Base-by-base conservation (phyloP, 108 stramenopile species). In the Asterionellopsis glacialis region DNA sequence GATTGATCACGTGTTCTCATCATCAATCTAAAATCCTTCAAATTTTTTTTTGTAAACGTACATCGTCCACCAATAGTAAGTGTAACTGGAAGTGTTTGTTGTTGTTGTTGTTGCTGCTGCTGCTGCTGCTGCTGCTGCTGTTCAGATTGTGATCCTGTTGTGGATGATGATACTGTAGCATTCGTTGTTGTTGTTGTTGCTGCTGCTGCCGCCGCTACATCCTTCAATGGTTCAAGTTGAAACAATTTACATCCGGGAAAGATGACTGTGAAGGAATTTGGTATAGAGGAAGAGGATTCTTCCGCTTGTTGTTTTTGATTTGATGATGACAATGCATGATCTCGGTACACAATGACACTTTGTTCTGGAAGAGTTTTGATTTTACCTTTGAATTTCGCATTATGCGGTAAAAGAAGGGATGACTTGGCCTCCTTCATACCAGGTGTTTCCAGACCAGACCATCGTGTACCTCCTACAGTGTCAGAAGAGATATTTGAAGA, bases 1-100 rank as follows among this genome's bases (percentile, higher is more conserved):
- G 76, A 75, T 60, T 80, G 79, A 21, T 74, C 70, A 51, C 68
- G 74, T 33, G 83, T 78, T 54, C 83, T 69, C 76, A 84, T 77
- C 83, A 84, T 84, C 28, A 84, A 76, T 58, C 63, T 53, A 74
- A 80, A 84, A 58, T 84, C 79, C 59, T 77, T 73, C 57, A 66
- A 80, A 51, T 80, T 77, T 53, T 75, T 67, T 11, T 74, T 69
- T 12, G 76, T 80, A 45, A 80, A 84, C n/a, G 60, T 45, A 63
- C 83, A 84, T 21, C 76, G 69, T 15, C 83, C 83, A 14, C 73
- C 83, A 24, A 84, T 71, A 6, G 79, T 84, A 19, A 84, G 47
- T n/a, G 79, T 81, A 21, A 75, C 67, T 48, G 79, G 79, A 74
- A 81, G 75, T 19, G 79, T 75, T 15, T 67, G 64, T 63, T 64